Evolutionary conservation across 345 rosid species (phyloP).

Genomic region (Moringa oleifera): DNA sequence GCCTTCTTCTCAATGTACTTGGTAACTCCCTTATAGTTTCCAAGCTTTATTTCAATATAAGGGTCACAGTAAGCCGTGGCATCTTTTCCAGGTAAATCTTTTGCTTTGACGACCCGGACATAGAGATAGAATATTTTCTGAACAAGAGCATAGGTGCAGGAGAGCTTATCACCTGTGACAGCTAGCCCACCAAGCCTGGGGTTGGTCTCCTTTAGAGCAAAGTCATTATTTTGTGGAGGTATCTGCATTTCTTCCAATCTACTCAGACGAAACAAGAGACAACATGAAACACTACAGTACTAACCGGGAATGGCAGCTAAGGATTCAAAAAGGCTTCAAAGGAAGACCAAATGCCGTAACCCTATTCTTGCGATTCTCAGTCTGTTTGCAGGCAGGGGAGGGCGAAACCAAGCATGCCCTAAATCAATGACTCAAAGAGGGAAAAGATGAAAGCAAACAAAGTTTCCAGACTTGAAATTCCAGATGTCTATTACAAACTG

Average conservation of each 20-base stretch:
- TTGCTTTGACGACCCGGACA: slow-evolving; percentile 85
- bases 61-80: slow-evolving; percentile 85
- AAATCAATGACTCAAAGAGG: background rate
- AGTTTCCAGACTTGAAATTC: background rate
- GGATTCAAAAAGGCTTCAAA: too few species aligned
- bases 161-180: slow-evolving; percentile 63
- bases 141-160: slow-evolving; percentile 89
- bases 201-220: slow-evolving; percentile 83
- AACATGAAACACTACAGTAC: background rate
- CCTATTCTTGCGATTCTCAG: background rate
- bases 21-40: slow-evolving; percentile 54
- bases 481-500: slow-evolving; percentile 8
- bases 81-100: slow-evolving; percentile 78
- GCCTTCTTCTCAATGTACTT: slow-evolving; percentile 6
- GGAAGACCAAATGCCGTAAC: background rate
- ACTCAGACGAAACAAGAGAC: background rate
- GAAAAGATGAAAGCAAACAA: background rate
- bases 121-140: slow-evolving; percentile 99
- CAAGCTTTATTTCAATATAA: slow-evolving; percentile 83
- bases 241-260: slow-evolving; percentile 54
- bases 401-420: background rate
- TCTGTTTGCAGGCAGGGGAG: too few species aligned
- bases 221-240: slow-evolving; percentile 63
- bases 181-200: slow-evolving; percentile 87
- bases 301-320: too few species aligned